Conservation (phyloP, 2,329 filamentous ascomycete species). For the Aspergillus fijiensis region DNA sequence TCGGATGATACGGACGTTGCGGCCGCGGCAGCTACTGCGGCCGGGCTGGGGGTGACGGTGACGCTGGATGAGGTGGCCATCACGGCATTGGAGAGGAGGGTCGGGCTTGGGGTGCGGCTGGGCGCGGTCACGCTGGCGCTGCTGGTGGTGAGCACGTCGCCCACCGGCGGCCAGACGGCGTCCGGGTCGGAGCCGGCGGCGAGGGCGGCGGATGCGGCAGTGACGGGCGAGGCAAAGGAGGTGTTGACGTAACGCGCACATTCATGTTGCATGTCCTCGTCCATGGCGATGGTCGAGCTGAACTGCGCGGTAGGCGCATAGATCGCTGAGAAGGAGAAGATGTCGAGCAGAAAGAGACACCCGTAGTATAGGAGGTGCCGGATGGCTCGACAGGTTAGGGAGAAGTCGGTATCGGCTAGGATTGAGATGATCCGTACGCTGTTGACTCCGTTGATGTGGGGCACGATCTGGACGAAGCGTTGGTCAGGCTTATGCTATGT, state of each 20-base stretch:
- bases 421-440: constrained; percentile 84
- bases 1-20: constrained; percentile 10
- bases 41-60: constrained; percentile 13
- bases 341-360: constrained; percentile 83
- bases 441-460: constrained; percentile 85
- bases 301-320: constrained; percentile 83
- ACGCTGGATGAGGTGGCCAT: constrained; percentile 11
- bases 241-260: constrained; percentile 79
- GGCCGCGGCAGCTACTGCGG: constrained; percentile 8
- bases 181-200: constrained; percentile 31
- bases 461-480: constrained; percentile 60
- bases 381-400: constrained; percentile 80
- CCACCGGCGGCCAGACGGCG: constrained; percentile 47
- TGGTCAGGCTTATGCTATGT: not conserved
- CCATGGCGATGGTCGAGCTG: constrained; percentile 69
- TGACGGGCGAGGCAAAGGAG: constrained; percentile 38
- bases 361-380: constrained; percentile 92
- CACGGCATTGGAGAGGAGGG: constrained; percentile 12
- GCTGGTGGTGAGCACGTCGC: constrained; percentile 23
- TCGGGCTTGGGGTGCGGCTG: constrained; percentile 15
- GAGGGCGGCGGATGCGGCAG: constrained; percentile 20
- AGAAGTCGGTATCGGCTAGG: constrained; percentile 80
- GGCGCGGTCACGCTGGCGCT: constrained; percentile 14
- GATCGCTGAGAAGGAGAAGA: constrained; percentile 90
- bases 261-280: constrained; percentile 78